A percentile compares a stretch with the other conserved stretches of the same genome.
These are phyloP conservation scores for Syncephalis fuscata DNA, from an alignment of 371 early-diverging fungal species.

Conservation along the genomic window DNA sequence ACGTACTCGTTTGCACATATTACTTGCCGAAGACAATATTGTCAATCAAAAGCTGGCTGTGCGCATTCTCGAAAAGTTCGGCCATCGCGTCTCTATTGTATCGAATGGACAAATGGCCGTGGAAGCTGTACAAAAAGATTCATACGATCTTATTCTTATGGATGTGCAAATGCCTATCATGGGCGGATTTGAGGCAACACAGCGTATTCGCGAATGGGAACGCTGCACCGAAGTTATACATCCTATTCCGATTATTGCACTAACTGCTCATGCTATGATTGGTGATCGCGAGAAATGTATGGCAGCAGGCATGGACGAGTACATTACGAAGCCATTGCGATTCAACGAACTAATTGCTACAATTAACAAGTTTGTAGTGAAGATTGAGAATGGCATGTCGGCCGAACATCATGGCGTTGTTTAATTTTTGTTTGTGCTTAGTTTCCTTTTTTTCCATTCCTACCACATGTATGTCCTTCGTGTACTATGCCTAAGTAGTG, in stretches of 20 bases:
- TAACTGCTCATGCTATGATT: slow-evolving; percentile 71
- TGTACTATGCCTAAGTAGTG: too few relatives aligned
- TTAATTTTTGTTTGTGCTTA: too few relatives aligned
- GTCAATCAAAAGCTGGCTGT: slow-evolving; percentile 69
- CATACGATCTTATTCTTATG: slow-evolving; percentile 59
- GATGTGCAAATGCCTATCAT: slow-evolving; percentile 65
- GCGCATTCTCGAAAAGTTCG: slow-evolving; percentile 53
- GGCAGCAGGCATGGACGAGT: slow-evolving; percentile 60
- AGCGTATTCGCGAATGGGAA: slow-evolving; percentile 45
- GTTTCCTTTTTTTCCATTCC: too few relatives aligned
- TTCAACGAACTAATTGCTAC: slow-evolving; percentile 38
- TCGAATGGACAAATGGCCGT: slow-evolving; percentile 58
- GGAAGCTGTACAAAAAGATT: slow-evolving; percentile 33
- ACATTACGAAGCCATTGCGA: slow-evolving; percentile 50
- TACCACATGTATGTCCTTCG: too few relatives aligned
- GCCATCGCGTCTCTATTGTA: slow-evolving; percentile 50
- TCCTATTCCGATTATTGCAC: slow-evolving; percentile 53
- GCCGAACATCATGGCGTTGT: too few relatives aligned
- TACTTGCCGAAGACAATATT: slow-evolving; percentile 67
- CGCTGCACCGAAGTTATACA: slow-evolving; percentile 12
- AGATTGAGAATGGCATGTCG: too few relatives aligned
- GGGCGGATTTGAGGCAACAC: slow-evolving; percentile 65
- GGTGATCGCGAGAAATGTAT: slow-evolving; percentile 64
- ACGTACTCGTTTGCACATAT: slow-evolving; percentile 29
- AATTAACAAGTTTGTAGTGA: slow-evolving; percentile 28